phyloP scores from a whole-genome alignment of 441 rosid species.

The Syzygium malaccense region DNA sequence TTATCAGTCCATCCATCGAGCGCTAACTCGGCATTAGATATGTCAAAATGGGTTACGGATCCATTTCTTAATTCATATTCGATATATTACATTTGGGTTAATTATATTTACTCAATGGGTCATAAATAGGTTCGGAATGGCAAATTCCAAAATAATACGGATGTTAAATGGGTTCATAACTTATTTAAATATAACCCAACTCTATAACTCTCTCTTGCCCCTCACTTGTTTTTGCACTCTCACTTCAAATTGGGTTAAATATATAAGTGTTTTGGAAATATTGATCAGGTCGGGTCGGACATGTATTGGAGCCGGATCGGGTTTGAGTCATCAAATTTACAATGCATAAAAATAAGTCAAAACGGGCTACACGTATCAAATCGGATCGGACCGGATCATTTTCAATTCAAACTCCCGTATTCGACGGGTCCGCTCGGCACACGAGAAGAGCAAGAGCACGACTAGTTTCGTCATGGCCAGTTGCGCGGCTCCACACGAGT shows the following conservation, averaged over 20 bases:
- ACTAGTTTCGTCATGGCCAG: neutral
- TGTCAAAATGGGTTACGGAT: neutral
- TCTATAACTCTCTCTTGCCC: neutral
- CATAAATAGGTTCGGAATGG: neutral
- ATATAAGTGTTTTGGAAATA: no score
- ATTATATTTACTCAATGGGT: neutral
- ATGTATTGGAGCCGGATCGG: no score
- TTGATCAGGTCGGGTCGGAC: no score
- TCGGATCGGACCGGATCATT: no score
- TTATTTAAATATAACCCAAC: accelerated
- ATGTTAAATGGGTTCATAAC: neutral
- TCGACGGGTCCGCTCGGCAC: neutral
- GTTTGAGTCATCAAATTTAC: no score
- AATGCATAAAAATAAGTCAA: no score
- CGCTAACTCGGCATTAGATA: neutral
- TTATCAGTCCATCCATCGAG: neutral
- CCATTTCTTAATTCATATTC: neutral
- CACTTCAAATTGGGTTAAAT: neutral
- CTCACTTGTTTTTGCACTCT: accelerated
- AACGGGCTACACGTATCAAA: no score
- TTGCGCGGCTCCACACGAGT: neutral
- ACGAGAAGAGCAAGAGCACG: neutral
- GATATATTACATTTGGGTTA: no score
- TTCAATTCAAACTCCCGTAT: neutral
- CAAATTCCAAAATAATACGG: neutral